These are phyloP conservation scores for Pelargonium nanum DNA, from an alignment of 345 rosid species.

Conservation along the genomic window DNA sequence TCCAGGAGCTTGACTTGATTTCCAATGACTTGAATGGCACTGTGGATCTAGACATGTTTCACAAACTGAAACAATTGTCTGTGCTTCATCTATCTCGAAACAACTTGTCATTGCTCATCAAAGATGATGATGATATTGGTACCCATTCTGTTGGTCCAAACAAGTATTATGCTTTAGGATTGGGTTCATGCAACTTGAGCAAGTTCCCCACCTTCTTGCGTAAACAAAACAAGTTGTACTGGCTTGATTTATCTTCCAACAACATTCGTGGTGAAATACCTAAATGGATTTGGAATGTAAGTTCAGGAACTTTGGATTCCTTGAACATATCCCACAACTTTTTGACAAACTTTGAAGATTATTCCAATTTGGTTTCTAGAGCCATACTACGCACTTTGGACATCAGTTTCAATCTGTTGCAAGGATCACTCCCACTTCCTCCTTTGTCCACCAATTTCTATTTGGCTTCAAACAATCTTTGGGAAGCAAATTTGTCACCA, in stretches of 20 bases:
- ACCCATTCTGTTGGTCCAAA: not conserved
- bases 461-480: not conserved
- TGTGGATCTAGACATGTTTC: slow-evolving; percentile 7
- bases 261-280: slow-evolving; percentile 15
- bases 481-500: not conserved
- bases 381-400: not conserved
- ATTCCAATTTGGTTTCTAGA: not conserved
- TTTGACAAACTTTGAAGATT: no score
- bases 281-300: no score
- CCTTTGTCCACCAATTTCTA: not conserved
- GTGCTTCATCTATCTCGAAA: not conserved
- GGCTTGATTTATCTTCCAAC: slow-evolving; percentile 12
- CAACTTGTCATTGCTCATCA: not conserved
- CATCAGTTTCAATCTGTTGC: slow-evolving; percentile 3
- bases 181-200: slow-evolving; percentile 17
- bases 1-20: not conserved
- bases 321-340: no score
- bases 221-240: not conserved
- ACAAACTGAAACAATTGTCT: not conserved
- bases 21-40: slow-evolving; percentile 12
- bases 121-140: not conserved
- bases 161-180: not conserved
- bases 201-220: slow-evolving; percentile 18
- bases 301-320: no score
- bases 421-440: slow-evolving; percentile 10